Percentiles rank a stretch among this genome's conserved stretches.
phyloP scores from a whole-genome alignment of 768 basidiomycete species.

The Tricholoma furcatifolium region DNA sequence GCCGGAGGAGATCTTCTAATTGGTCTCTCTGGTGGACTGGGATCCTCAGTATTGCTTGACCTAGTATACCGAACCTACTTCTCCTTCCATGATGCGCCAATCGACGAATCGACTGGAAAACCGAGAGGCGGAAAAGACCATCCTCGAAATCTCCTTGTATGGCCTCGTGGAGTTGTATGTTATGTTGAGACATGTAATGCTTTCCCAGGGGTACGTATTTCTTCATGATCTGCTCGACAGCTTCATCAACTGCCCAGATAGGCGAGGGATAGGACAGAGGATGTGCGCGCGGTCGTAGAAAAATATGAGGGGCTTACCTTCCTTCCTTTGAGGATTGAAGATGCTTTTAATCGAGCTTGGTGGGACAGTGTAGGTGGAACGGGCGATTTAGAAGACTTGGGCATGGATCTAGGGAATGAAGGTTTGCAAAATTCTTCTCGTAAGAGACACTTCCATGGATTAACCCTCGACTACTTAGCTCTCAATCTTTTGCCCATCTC shows the following conservation, averaged over 20 bases:
- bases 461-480: conserved; percentile 19
- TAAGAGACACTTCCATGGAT: background rate
- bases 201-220: conserved; percentile 53
- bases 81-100: conserved; percentile 21
- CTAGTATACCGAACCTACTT: conserved; percentile 63
- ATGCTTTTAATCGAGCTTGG: conserved; percentile 72
- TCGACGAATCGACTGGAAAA: conserved; percentile 25
- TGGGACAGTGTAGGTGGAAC: conserved; percentile 50
- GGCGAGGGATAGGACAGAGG: conserved; percentile 55
- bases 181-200: conserved; percentile 70
- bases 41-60: conserved; percentile 72
- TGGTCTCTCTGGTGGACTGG: conserved; percentile 77
- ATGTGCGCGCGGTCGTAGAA: conserved; percentile 44
- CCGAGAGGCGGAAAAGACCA: conserved; percentile 60
- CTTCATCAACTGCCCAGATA: conserved; percentile 26
- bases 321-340: conserved; percentile 63
- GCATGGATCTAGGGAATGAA: conserved; percentile 53
- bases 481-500: conserved; percentile 28
- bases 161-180: conserved; percentile 61
- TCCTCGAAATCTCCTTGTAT: conserved; percentile 59
- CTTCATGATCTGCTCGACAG: conserved; percentile 5
- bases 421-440: conserved; percentile 29
- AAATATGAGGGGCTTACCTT: conserved; percentile 56
- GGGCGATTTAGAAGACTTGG: conserved; percentile 25
- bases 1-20: conserved; percentile 69